These are phyloP conservation scores for Candida sakaeoensis DNA, from an alignment of 805 yeast genomes.

Conservation along the genomic window DNA sequence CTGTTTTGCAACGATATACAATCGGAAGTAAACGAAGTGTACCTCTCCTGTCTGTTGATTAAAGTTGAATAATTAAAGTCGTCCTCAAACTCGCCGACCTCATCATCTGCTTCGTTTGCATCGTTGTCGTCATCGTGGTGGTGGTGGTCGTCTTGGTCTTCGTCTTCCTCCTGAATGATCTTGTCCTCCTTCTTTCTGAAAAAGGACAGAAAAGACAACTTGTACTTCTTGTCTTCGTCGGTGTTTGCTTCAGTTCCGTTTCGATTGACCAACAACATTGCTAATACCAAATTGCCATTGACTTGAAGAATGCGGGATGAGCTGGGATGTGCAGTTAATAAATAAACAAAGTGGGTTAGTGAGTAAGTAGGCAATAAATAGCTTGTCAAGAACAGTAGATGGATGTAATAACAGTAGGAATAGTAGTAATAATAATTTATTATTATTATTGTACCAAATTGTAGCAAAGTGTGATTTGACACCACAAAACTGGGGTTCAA, in stretches of 20 bases:
- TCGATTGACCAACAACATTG: slow-evolving; percentile 9
- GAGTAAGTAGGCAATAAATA: background rate
- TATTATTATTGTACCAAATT: no score
- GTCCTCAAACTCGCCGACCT: background rate
- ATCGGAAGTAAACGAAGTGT: slow-evolving; percentile 31
- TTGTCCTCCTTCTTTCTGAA: slow-evolving; percentile 7
- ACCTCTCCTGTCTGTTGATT: slow-evolving; percentile 15
- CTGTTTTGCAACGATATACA: slow-evolving; percentile 36
- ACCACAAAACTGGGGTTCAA: slow-evolving; percentile 3
- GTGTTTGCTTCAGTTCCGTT: background rate
- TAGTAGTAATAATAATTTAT: no score
- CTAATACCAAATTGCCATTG: background rate
- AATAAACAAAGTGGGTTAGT: background rate
- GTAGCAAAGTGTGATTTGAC: background rate
- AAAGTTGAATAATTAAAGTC: slow-evolving; percentile 4
- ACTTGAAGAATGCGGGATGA: no score
- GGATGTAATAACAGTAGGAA: no score
- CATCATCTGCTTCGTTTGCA: background rate
- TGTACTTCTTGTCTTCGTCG: slow-evolving; percentile 8
- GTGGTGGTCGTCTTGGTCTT: background rate
- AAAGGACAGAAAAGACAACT: slow-evolving; percentile 7
- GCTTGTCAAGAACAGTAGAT: background rate
- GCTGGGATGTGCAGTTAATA: no score
- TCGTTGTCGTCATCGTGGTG: background rate
- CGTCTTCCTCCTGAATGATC: background rate